Evolutionary conservation across 768 basidiomycete species (phyloP).

Genomic region (Xanthoconium purpureum): DNA sequence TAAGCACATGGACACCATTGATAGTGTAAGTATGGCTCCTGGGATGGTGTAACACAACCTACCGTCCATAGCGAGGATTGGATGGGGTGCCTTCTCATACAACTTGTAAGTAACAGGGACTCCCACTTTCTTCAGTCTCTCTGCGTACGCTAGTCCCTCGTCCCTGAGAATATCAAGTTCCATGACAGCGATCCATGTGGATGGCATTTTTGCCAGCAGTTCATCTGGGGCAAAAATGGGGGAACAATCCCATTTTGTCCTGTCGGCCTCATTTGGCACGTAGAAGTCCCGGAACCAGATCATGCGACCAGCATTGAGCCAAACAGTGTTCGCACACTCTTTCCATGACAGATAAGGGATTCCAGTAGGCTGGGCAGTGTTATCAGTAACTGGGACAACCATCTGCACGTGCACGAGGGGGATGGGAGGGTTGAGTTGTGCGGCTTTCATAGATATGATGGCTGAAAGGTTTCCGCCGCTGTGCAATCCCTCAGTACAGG

Average conservation of each 20-base stretch:
- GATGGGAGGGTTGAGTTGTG: slow-evolving; percentile 45
- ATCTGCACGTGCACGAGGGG: slow-evolving; percentile 61
- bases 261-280: slow-evolving; percentile 57
- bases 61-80: slow-evolving; percentile 76
- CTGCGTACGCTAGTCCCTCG: slow-evolving; percentile 64
- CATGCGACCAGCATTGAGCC: slow-evolving; percentile 64
- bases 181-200: slow-evolving; percentile 62
- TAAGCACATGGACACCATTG: background rate
- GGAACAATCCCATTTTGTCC: slow-evolving; percentile 67
- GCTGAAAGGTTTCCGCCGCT: slow-evolving; percentile 76
- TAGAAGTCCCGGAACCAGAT: slow-evolving; percentile 72
- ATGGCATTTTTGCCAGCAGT: slow-evolving; percentile 49
- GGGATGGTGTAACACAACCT: slow-evolving; percentile 16
- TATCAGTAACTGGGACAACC: slow-evolving; percentile 74
- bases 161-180: slow-evolving; percentile 69
- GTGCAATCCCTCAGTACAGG: slow-evolving; percentile 2
- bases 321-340: slow-evolving; percentile 57
- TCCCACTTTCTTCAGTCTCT: slow-evolving; percentile 52
- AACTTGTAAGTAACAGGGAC: slow-evolving; percentile 52
- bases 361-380: slow-evolving; percentile 51
- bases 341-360: slow-evolving; percentile 49
- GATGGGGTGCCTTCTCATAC: slow-evolving; percentile 68
- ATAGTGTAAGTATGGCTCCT: background rate
- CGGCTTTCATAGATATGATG: slow-evolving; percentile 64
- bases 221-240: slow-evolving; percentile 66